Base-by-base conservation (phyloP, 2,329 filamentous ascomycete genomes). In the Chaetomium olivaceum region DNA sequence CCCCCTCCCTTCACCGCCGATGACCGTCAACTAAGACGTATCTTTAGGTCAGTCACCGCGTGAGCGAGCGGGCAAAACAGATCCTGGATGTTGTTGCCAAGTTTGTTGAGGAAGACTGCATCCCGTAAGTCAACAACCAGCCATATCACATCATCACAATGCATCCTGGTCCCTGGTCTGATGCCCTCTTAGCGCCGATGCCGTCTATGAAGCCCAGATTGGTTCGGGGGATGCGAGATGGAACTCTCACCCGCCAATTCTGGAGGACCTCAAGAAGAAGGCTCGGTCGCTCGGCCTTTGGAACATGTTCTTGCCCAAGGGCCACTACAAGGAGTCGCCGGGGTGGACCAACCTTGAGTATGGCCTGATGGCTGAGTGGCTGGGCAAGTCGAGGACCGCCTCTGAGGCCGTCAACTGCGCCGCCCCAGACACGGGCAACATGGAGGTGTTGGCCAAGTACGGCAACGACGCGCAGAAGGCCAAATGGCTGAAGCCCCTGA, bases 241-340 rank as follows among this genome's bases (percentile, higher is more conserved):
- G 90, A 85, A 90, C 70, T 80, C 83, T 48, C 91, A 96, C 76
- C 94, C 95, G 0, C 77, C 83, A 51, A 84, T 98, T 73, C 86
- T 99, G 68, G 95, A 99, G 72, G 89, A 95, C 63, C 85, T 99
- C 73, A 98, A 98, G 85, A 82, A 80, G 70, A 91, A 93, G 78
- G 95, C 94, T 54, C 86, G 84, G 75, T 85, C 90, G 72, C 85
- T 97, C 29, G 95, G 94, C 1, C 83, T 99, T 55, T 99, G 95
- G 95, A 99, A 99, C 80, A 91, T 99, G 89, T 99, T 99, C 83
- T 80, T 99, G 72, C 92, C 95, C 70, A 94, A 91, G 82, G 93
- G 89, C 73, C 93, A 97, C 80, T 98, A 97, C 85, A 92, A 90
- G 78, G 92, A 97, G 81, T 96, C 93, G 1, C 93, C 94, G 27